Base-by-base conservation (phyloP, 2,329 filamentous ascomycete species). In the Cryphonectria naterciae region DNA sequence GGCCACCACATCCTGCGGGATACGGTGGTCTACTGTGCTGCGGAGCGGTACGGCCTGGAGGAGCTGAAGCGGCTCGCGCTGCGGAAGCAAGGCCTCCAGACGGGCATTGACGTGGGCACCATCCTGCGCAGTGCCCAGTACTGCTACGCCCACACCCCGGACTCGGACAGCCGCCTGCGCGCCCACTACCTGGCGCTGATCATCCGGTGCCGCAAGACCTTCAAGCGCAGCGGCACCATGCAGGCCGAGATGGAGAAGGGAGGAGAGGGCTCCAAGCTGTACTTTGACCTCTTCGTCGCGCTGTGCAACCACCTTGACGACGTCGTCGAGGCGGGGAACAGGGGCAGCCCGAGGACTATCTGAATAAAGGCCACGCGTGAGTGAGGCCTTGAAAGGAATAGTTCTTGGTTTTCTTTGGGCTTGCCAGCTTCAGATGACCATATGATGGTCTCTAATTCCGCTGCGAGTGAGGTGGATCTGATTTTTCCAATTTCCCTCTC, bases 231-330 rank as follows among this genome's bases (percentile, higher is more conserved):
- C 86, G 95, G 95, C 84, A 98, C 95, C 83, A 97, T 98, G 94
- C 95, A 98, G 88, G 92, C 93, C 85, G 95, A 98, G 86, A 98
- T 98, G 95, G 93, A 97, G 86, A 90, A 90, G 83, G 94, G 95
- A 81, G 94, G 85, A 76, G 78, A 78, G 75, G 78, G 87, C 79
- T 88, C 89, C 84, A 95, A 95, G 87, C 88, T 98, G 85, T 98
- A 96, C 88, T 98, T 98, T 85, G 95, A 98, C 87, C 87, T 98
- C 83, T 98, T 98, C 83, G 95, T 98, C 80, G 95, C 95, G 78
- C 93, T 98, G 92, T 97, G 94, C 87, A 98, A 97, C 85, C 95
- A 97, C 86, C 92, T 98, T 79, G 95, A 98, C 88, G 95, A 98
- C 83, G 90, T 98, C 84, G 92, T 93, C 84, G 94, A 96, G 81